Evolutionary conservation across 495 filamentous ascomycete genomes (phyloP).

Genomic region (Xylaria castorea): DNA sequence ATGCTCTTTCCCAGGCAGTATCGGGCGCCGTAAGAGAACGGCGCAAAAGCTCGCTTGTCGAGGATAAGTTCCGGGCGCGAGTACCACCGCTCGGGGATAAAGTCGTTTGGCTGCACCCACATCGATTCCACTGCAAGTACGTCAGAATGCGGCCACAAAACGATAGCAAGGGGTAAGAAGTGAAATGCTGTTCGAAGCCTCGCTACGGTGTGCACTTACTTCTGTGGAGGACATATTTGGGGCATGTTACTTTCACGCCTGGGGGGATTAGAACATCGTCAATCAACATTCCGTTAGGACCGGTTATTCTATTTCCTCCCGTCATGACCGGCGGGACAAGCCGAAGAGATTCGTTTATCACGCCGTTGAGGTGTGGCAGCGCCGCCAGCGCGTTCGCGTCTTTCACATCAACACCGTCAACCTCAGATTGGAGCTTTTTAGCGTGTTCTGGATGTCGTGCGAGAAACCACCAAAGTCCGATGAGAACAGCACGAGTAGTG

Average conservation of each 20-base stretch:
- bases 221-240: constrained; percentile 32
- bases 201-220: constrained; percentile 22
- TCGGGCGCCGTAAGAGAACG: constrained; percentile 54
- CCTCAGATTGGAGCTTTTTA: constrained; percentile 23
- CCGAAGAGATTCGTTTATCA: constrained; percentile 29
- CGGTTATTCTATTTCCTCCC: constrained; percentile 27
- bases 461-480: constrained; percentile 29
- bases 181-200: neutral
- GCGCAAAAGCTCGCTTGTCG: constrained; percentile 56
- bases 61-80: constrained; percentile 51
- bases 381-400: constrained; percentile 20
- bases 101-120: constrained; percentile 49
- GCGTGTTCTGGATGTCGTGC: constrained; percentile 31
- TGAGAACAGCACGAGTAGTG: constrained; percentile 25
- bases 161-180: neutral
- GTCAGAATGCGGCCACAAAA: neutral
- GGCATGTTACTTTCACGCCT: constrained; percentile 27
- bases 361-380: constrained; percentile 30
- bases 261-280: constrained; percentile 29
- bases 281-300: constrained; percentile 27
- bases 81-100: constrained; percentile 65
- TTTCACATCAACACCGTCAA: constrained; percentile 13
- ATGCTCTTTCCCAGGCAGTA: constrained; percentile 47
- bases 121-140: constrained; percentile 43
- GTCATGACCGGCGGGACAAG: constrained; percentile 31